Evolutionary conservation across 169 alveolate species (phyloP).

Genomic region (Cytauxzoon felis): DNA sequence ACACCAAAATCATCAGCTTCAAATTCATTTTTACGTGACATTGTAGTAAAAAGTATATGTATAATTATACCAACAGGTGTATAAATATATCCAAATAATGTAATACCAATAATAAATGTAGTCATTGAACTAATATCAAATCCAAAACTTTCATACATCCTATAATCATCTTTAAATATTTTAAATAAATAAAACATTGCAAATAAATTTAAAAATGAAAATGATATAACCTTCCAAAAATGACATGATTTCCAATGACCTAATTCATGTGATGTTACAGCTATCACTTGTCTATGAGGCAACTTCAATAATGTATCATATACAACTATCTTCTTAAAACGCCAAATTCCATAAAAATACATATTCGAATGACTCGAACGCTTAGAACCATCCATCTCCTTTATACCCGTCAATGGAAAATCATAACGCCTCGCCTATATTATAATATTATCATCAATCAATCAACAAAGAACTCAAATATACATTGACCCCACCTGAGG

Average conservation of each 20-base stretch:
- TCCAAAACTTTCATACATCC: constrained; percentile 81
- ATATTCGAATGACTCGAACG: constrained; percentile 93
- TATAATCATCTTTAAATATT: constrained; percentile 67
- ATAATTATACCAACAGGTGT: constrained; percentile 44
- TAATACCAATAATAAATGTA: constrained; percentile 23
- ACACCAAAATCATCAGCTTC: constrained; percentile 84
- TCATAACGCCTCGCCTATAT: constrained; percentile 58
- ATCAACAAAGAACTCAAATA: neutral
- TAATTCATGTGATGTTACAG: constrained; percentile 83
- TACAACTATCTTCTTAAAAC: constrained; percentile 88
- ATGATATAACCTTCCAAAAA: constrained; percentile 1
- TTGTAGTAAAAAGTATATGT: constrained; percentile 43
- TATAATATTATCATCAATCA: no score
- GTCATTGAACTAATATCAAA: constrained; percentile 27
- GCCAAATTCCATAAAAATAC: constrained; percentile 92
- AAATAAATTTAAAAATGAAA: constrained; percentile 60
- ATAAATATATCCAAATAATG: constrained; percentile 13
- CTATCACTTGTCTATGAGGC: constrained; percentile 84
- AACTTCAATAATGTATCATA: constrained; percentile 88
- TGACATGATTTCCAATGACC: constrained; percentile 76
- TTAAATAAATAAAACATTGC: constrained; percentile 75
- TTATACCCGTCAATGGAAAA: constrained; percentile 88
- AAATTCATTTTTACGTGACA: constrained; percentile 73
- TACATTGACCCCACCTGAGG: no score
- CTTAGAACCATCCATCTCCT: constrained; percentile 88